Percentiles rank a stretch among this genome's conserved stretches.
phyloP scores from a whole-genome alignment of 192 early-diverging fungal genomes.

The Linnemannia schmuckeri region DNA sequence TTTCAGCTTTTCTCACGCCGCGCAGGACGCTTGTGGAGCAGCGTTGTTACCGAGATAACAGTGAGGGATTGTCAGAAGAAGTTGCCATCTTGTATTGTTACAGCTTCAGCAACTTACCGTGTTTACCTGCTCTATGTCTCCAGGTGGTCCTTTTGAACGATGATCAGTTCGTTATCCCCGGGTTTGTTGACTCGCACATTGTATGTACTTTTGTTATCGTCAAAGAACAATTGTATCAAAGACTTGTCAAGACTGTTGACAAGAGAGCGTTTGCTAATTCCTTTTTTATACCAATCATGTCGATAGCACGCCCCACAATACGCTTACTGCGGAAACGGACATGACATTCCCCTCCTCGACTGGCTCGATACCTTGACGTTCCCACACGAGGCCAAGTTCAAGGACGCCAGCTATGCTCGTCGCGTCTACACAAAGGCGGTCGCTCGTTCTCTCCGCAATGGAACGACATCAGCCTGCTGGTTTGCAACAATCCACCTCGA shows the following conservation, averaged over 20 bases:
- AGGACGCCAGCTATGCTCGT: conserved; percentile 69
- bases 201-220: not conserved
- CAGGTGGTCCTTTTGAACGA: conserved; percentile 39
- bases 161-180: conserved; percentile 81
- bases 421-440: conserved; percentile 70
- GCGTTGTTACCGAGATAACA: too few relatives aligned
- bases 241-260: not conserved
- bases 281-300: not conserved
- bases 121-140: not conserved
- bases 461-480: conserved; percentile 88
- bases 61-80: not conserved
- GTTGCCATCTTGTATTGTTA: not conserved
- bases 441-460: conserved; percentile 71
- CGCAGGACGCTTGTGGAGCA: not conserved
- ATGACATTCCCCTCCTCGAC: conserved; percentile 83
- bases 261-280: not conserved
- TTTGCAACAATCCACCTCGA: conserved; percentile 85
- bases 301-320: conserved; percentile 84
- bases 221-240: not conserved
- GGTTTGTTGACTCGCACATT: conserved; percentile 86
- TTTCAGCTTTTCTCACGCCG: not conserved
- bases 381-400: conserved; percentile 77
- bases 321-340: conserved; percentile 81
- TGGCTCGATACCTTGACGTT: conserved; percentile 88
- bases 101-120: not conserved